Conservation (phyloP, 176 grass and related monocot species). For the Puccinellia tenuiflora region DNA sequence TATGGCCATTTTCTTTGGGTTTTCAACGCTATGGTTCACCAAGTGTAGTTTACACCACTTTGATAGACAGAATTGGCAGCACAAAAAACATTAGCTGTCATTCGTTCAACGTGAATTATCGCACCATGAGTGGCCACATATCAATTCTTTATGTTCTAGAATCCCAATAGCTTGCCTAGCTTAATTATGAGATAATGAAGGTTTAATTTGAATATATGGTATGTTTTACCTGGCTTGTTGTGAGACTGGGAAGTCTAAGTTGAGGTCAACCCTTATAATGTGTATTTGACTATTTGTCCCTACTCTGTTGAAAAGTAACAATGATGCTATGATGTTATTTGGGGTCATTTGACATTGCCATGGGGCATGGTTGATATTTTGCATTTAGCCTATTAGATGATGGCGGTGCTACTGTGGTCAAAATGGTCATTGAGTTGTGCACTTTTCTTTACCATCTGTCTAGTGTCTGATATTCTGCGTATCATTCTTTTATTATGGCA, state of each 20-base stretch:
- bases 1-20: not conserved
- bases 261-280: not conserved
- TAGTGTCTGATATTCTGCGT: not conserved
- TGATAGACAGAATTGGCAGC: not conserved
- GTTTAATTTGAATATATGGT: not conserved
- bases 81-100: not conserved
- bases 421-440: not conserved
- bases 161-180: not conserved
- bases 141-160: not conserved
- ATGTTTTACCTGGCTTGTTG: not conserved
- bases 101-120: constrained; percentile 1
- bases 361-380: not conserved
- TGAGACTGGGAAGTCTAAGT: not conserved
- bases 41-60: not conserved
- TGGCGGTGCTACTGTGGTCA: not conserved
- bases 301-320: no score
- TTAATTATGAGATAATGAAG: not conserved
- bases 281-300: not conserved
- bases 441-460: not conserved
- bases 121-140: not conserved
- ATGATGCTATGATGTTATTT: not conserved
- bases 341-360: not conserved
- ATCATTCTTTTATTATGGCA: not conserved
- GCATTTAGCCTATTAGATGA: not conserved
- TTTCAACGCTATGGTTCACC: not conserved